Evolutionary conservation across 2,329 filamentous ascomycete species (phyloP).

Genomic region (Aspergillus fumigatiaffinis): DNA sequence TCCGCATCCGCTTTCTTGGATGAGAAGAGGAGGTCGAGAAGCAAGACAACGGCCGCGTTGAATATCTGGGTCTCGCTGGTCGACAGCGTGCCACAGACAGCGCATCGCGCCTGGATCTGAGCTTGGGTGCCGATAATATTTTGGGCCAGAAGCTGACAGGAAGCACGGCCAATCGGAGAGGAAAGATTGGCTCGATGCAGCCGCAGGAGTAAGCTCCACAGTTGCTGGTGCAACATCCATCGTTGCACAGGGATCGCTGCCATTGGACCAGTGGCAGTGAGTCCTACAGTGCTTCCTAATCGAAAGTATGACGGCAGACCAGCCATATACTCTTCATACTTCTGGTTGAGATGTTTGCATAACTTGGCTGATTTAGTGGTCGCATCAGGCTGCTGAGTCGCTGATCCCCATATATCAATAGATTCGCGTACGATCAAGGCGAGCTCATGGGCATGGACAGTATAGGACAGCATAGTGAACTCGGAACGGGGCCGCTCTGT

Average conservation of each 20-base stretch:
- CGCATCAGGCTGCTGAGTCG: neutral
- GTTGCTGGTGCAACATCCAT: slow-evolving; percentile 17
- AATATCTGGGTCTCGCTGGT: slow-evolving; percentile 1
- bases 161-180: neutral
- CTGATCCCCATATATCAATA: neutral
- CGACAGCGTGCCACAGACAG: slow-evolving; percentile 8
- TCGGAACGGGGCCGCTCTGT: neutral
- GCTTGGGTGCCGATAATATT: slow-evolving; percentile 8
- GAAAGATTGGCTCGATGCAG: slow-evolving; percentile 8
- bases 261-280: slow-evolving; percentile 9
- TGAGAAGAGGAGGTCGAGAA: neutral
- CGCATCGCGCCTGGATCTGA: slow-evolving; percentile 7
- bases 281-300: slow-evolving; percentile 9
- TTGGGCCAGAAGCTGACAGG: slow-evolving; percentile 9
- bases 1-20: neutral
- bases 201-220: slow-evolving; percentile 15
- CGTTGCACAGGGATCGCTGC: slow-evolving; percentile 13
- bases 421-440: neutral
- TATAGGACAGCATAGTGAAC: neutral
- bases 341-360: neutral
- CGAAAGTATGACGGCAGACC: slow-evolving; percentile 10
- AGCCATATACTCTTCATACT: slow-evolving; percentile 8
- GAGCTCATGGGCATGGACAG: neutral
- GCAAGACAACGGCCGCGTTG: neutral
- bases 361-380: neutral